A percentile compares a stretch with the other conserved stretches of the same genome.
Conservation (phyloP, 805 yeast genomes). For the Lachancea quebecensis region DNA sequence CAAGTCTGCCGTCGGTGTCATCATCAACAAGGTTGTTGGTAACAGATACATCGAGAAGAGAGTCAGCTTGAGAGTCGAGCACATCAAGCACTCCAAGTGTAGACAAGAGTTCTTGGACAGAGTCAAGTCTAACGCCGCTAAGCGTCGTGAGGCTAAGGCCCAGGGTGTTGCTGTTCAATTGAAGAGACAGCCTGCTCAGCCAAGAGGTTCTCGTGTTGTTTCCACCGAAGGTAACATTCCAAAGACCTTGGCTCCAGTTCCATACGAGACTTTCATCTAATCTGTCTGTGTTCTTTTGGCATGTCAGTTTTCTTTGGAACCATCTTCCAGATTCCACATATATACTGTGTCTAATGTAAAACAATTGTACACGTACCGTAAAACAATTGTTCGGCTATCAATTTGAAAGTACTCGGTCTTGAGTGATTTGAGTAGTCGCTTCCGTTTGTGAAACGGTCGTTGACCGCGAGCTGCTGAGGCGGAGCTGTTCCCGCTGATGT, state of each 20-base stretch:
- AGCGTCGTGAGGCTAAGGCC: slow-evolving; percentile 90
- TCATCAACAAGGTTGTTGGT: slow-evolving; percentile 97
- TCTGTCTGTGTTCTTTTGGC: slow-evolving; percentile 19
- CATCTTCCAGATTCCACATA: slow-evolving; percentile 14
- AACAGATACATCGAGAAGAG: slow-evolving; percentile 99
- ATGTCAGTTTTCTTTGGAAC: slow-evolving; percentile 9
- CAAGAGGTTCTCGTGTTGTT: slow-evolving; percentile 88
- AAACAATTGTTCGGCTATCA: neutral
- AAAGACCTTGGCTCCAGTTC: slow-evolving; percentile 97
- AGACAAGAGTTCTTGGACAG: slow-evolving; percentile 98
- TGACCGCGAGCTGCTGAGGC: too few relatives aligned
- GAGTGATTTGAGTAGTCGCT: too few relatives aligned
- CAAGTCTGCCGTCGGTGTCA: slow-evolving; percentile 97
- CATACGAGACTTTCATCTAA: slow-evolving; percentile 99
- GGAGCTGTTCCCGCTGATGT: neutral
- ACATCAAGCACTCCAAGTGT: slow-evolving; percentile 99
- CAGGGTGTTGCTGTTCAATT: slow-evolving; percentile 84
- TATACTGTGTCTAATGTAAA: slow-evolving; percentile 21
- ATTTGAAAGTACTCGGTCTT: neutral
- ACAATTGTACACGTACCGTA: slow-evolving; percentile 19
- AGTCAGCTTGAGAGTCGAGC: slow-evolving; percentile 97
- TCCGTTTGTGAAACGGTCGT: too few relatives aligned
- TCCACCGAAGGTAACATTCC: slow-evolving; percentile 79
- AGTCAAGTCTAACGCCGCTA: slow-evolving; percentile 94
- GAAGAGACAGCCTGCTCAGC: slow-evolving; percentile 98